phyloP scores from a whole-genome alignment of 2,329 filamentous ascomycete species.

The Nemania diffusa region DNA sequence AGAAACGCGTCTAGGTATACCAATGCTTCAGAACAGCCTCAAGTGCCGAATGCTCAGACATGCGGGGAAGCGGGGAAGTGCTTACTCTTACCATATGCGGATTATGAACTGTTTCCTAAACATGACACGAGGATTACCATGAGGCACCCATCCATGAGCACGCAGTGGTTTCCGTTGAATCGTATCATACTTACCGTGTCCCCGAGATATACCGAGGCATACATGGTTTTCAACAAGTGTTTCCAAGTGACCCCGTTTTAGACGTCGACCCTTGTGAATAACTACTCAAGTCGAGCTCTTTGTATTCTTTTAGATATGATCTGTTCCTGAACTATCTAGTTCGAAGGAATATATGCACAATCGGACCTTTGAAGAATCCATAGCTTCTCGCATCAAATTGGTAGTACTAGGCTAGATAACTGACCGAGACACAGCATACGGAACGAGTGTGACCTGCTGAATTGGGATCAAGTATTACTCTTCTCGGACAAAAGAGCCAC shows the following conservation, averaged over 20 bases:
- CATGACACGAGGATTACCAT: not conserved
- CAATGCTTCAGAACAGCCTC: slow-evolving; percentile 5
- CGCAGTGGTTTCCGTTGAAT: not conserved
- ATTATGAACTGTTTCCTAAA: not conserved
- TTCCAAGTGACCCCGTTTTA: not conserved
- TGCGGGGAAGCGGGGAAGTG: slow-evolving; percentile 32
- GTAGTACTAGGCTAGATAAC: not conserved
- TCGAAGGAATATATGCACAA: too few species aligned
- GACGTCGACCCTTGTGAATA: not conserved
- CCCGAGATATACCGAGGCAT: not conserved
- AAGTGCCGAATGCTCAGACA: slow-evolving; percentile 26
- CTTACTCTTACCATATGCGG: not conserved
- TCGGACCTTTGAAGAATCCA: not conserved
- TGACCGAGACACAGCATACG: not conserved
- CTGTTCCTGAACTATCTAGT: not conserved
- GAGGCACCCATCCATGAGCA: not conserved
- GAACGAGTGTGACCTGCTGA: not conserved
- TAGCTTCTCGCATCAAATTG: not conserved
- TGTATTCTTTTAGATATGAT: not conserved
- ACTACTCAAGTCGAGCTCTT: not conserved
- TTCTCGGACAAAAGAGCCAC: not conserved
- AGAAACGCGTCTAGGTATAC: not conserved
- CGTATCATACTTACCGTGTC: not conserved
- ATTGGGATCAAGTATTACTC: not conserved
- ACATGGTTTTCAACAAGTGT: not conserved